phyloP scores from a whole-genome alignment of 2,329 filamentous ascomycete genomes.

The Uncinocarpus reesii region DNA sequence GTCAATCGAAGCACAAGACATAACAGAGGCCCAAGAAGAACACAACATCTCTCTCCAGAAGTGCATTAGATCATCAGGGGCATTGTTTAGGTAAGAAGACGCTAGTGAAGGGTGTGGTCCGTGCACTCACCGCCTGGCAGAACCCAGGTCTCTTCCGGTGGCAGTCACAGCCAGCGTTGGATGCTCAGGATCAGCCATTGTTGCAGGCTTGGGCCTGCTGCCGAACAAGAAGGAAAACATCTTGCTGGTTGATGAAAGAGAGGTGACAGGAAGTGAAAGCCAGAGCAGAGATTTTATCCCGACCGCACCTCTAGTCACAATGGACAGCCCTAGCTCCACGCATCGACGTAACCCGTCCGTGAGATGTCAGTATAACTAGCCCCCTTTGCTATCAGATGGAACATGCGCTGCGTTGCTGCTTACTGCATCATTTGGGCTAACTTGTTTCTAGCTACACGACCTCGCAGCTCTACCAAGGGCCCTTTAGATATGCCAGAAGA shows the following conservation, averaged over 20 bases:
- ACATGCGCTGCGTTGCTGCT: not conserved
- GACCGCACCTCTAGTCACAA: constrained; percentile 12
- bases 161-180: not conserved
- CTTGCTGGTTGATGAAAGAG: not conserved
- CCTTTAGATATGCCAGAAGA: constrained; percentile 62
- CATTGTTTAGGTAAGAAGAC: not conserved
- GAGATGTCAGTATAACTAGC: constrained; percentile 23
- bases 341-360: constrained; percentile 30
- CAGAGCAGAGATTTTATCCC: not conserved
- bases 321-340: constrained; percentile 21
- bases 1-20: constrained; percentile 2
- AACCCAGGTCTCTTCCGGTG: constrained; percentile 3
- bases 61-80: constrained; percentile 4
- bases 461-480: constrained; percentile 55
- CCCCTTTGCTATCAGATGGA: not conserved
- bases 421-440: constrained; percentile 2
- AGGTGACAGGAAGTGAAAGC: not conserved
- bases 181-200: not conserved
- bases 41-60: not conserved
- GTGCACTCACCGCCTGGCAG: constrained; percentile 20
- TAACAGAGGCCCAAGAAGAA: not conserved
- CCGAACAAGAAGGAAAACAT: not conserved
- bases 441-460: constrained; percentile 28
- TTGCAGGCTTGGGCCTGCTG: not conserved
- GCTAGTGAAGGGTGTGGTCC: constrained; percentile 11